Evolutionary conservation across 306 rosid genomes (phyloP), one percentile per base, ranked within the genome.

Genomic region (Trifolium fragiferum): DNA sequence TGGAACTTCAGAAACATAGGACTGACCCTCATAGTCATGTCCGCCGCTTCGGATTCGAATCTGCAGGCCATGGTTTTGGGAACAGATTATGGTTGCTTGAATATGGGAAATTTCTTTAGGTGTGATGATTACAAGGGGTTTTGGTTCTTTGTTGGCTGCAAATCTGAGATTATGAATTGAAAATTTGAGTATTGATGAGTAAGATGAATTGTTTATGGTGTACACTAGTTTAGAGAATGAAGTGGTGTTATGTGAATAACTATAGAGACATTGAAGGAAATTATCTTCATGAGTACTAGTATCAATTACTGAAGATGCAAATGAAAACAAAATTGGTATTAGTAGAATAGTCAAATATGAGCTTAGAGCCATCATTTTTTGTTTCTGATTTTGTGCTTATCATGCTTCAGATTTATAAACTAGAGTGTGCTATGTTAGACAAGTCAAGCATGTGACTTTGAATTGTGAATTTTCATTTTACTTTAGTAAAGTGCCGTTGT

Each of bases 201-300:
- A 90, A 1, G 88, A 84, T 23, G 91, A 25, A 66, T 86, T 79
- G 80, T 33, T 32, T 78, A 81, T 86, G 78, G 82, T 85, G 75
- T 78, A 57, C 11, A 77, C 78, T 43, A 87, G 51, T 25, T 82
- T 70, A 10, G 89, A 86, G 64, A 90, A 72, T 55, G 90, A 84
- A 12, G 74, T 30, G 33, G 6, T 61, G 53, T 58, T 74, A 21
- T 57, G 35, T 11, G 62, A 69, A 25, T 57, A 21, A 57, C 3
- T 12, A 11, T 57, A 21, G 62, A 35, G 18, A 85, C 74, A 7
- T 70, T 19, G 62, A 83, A 69, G 2, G 79, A 63, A 21, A 50
- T 64, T 67, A 66, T 74, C 19, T 70, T 66, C 23, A 73, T 57
- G 62, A 4, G 8, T 10, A 10, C 8, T 55, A 55, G 76, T 55